Conservation (phyloP, 257 asterid species). For the Salvia hispanica region DNA sequence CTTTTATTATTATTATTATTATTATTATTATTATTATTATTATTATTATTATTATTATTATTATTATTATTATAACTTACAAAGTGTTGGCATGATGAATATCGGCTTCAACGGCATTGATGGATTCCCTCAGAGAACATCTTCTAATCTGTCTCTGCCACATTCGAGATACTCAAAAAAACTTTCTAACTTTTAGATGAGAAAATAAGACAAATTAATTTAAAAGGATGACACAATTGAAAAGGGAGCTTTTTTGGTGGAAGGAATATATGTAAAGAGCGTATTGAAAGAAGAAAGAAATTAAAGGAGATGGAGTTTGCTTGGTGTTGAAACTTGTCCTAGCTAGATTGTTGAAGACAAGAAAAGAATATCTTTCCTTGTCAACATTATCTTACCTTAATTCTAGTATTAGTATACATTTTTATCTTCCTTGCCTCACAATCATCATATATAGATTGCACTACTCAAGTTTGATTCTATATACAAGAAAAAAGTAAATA, state of each 20-base stretch:
- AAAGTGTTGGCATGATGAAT: slow-evolving; percentile 69
- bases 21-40: not conserved
- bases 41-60: not conserved
- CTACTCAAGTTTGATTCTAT: too few species aligned
- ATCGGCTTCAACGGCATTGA: slow-evolving; percentile 71
- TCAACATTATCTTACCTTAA: slow-evolving; percentile 33
- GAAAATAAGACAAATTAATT: not conserved
- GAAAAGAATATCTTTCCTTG: slow-evolving; percentile 57
- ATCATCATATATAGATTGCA: not conserved
- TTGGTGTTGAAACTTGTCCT: slow-evolving; percentile 43
- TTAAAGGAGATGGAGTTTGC: slow-evolving; percentile 40
- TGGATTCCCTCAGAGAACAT: slow-evolving; percentile 60
- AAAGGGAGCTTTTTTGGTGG: slow-evolving; percentile 31
- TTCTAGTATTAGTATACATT: not conserved
- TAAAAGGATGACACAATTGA: slow-evolving; percentile 3
- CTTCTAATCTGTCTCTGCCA: slow-evolving; percentile 45
- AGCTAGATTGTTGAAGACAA: slow-evolving; percentile 39
- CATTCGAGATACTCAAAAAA: slow-evolving; percentile 42
- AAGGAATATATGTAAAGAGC: slow-evolving; percentile 30
- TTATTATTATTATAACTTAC: slow-evolving; percentile 36
- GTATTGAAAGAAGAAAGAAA: not conserved
- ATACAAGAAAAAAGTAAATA: too few species aligned
- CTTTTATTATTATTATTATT: not conserved
- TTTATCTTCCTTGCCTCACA: slow-evolving; percentile 25
- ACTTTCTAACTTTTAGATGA: not conserved